Conservation (phyloP, 805 yeast species). For the Pichia phayaonensis region DNA sequence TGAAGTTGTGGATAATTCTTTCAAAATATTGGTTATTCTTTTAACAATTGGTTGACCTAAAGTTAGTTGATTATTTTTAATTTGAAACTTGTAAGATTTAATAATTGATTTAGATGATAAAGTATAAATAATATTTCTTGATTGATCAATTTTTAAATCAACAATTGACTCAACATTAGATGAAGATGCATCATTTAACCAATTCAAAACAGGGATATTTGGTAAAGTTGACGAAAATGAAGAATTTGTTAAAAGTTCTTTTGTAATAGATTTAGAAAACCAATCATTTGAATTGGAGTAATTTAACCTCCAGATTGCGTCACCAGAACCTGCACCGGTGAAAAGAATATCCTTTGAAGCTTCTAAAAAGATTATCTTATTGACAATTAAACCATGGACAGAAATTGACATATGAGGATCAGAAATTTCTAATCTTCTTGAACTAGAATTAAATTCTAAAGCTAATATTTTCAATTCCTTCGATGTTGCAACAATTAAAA, state of each 20-base stretch:
- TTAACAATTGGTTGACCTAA: constrained; percentile 29
- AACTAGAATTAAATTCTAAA: constrained; percentile 38
- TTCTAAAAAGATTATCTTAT: constrained; percentile 50
- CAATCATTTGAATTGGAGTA: constrained; percentile 81
- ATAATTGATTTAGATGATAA: constrained; percentile 77
- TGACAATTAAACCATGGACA: constrained; percentile 68
- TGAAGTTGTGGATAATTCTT: constrained; percentile 38
- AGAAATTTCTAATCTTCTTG: constrained; percentile 54
- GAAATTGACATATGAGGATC: constrained; percentile 80
- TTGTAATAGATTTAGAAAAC: constrained; percentile 77
- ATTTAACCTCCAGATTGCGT: constrained; percentile 78
- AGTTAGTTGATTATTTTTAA: constrained; percentile 30
- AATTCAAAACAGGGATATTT: constrained; percentile 24
- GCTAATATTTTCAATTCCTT: constrained; percentile 72
- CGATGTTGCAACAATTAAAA: constrained; percentile 74
- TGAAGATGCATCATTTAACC: constrained; percentile 18
- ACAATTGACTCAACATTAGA: constrained; percentile 41
- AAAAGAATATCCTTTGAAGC: constrained; percentile 76
- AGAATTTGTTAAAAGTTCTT: constrained; percentile 73
- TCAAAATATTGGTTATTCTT: constrained; percentile 39
- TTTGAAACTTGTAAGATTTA: constrained; percentile 60
- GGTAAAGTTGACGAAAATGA: constrained; percentile 48
- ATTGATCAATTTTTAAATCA: constrained; percentile 66
- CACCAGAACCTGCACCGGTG: constrained; percentile 70
- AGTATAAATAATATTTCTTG: constrained; percentile 71